Percentiles rank a stretch among this genome's conserved stretches.
Conservation (phyloP, 768 basidiomycete genomes). For the Jaapia argillacea region DNA sequence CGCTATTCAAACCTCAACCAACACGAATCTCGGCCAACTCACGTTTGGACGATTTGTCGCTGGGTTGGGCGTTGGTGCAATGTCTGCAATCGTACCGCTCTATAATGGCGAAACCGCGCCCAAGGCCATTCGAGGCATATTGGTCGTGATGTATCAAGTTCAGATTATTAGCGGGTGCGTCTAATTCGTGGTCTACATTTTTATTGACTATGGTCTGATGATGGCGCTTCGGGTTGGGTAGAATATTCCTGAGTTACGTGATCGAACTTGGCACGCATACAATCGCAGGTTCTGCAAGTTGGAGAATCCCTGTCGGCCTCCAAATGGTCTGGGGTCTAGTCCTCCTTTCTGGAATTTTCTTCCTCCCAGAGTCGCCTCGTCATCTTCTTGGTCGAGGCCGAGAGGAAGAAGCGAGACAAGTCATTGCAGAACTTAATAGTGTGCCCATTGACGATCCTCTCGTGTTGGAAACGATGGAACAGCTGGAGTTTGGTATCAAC, state of each 20-base stretch:
- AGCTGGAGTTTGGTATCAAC: slow-evolving; percentile 54
- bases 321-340: slow-evolving; percentile 63
- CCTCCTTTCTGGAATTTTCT: slow-evolving; percentile 59
- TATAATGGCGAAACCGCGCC: slow-evolving; percentile 78
- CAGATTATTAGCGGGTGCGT: slow-evolving; percentile 64
- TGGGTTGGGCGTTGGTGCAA: slow-evolving; percentile 67
- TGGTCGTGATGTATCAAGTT: slow-evolving; percentile 67
- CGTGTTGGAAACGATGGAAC: slow-evolving; percentile 49
- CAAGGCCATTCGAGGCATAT: slow-evolving; percentile 62
- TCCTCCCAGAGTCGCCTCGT: slow-evolving; percentile 73
- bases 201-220: not conserved
- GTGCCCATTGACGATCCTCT: slow-evolving; percentile 48
- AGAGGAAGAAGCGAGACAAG: slow-evolving; percentile 42
- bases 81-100: slow-evolving; percentile 34
- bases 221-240: slow-evolving; percentile 12
- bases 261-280: slow-evolving; percentile 58
- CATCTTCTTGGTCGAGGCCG: slow-evolving; percentile 52
- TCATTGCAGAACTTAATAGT: slow-evolving; percentile 56
- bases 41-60: slow-evolving; percentile 67
- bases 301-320: slow-evolving; percentile 67
- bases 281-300: slow-evolving; percentile 49
- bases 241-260: slow-evolving; percentile 63
- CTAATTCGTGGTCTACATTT: not conserved
- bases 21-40: slow-evolving; percentile 50
- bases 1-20: slow-evolving; percentile 59